These are phyloP conservation scores for Jaenimonas drosophilae DNA, from an alignment of 208 protist genomes.

Conservation along the genomic window DNA sequence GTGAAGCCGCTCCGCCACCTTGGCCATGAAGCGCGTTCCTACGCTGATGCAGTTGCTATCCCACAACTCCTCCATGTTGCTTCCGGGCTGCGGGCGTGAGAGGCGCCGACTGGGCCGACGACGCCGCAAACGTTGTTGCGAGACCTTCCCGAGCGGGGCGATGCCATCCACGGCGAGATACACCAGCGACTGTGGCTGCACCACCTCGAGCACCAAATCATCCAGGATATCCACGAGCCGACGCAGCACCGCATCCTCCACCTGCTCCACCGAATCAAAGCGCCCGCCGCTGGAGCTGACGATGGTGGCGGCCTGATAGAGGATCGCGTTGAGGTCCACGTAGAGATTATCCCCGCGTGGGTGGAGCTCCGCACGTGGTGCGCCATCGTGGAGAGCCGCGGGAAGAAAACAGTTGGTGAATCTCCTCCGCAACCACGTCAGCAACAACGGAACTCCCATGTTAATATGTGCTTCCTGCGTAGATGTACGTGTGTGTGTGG, in stretches of 20 bases:
- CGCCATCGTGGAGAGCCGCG: conserved; percentile 11
- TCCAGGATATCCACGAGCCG: conserved; percentile 72
- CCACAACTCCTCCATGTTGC: conserved; percentile 38
- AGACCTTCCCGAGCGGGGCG: conserved; percentile 98
- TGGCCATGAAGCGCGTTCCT: conserved; percentile 78
- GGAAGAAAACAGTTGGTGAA: conserved; percentile 78
- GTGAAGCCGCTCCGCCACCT: conserved; percentile 63
- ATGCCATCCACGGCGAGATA: conserved; percentile 97
- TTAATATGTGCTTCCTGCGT: background rate
- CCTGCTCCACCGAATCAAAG: conserved; percentile 32
- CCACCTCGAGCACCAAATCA: conserved; percentile 75
- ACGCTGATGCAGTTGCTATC: conserved; percentile 83
- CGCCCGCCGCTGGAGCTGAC: conserved; percentile 21
- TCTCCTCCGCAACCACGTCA: conserved; percentile 72
- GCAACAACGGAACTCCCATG: conserved; percentile 81
- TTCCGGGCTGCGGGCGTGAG: conserved; percentile 12
- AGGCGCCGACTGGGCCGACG: conserved; percentile 61
- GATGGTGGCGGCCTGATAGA: conserved; percentile 73
- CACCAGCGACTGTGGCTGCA: conserved; percentile 91
- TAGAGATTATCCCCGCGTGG: conserved; percentile 54
- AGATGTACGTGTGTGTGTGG: conserved; percentile 2
- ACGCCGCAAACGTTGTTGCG: conserved; percentile 96
- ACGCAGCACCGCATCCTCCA: conserved; percentile 53
- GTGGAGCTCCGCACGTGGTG: conserved; percentile 5
- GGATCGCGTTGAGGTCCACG: conserved; percentile 77